Conservation (phyloP, 192 early-diverging fungal species). For the Diversispora epigaea region DNA sequence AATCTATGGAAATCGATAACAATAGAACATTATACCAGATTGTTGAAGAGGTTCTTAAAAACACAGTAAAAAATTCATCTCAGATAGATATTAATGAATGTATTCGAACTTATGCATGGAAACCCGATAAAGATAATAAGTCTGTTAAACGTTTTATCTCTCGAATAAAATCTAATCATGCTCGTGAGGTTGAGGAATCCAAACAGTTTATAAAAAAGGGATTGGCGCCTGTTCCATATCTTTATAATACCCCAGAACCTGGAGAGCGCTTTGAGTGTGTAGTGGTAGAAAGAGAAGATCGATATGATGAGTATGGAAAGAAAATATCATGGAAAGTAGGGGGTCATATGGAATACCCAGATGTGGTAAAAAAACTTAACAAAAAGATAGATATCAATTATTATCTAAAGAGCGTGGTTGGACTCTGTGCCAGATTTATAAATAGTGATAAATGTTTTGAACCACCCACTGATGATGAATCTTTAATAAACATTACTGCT, state of each 20-base stretch:
- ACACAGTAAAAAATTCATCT: background rate
- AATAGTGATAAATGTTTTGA: slow-evolving; percentile 11
- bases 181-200: background rate
- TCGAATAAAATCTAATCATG: background rate
- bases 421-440: slow-evolving; percentile 20
- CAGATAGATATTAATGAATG: background rate
- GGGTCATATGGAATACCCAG: slow-evolving; percentile 11
- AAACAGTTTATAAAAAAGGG: slow-evolving; percentile 14
- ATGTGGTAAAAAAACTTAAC: slow-evolving; percentile 24
- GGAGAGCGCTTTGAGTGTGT: slow-evolving; percentile 5
- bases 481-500: too few species aligned
- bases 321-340: slow-evolving; percentile 7
- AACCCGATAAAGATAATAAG: background rate
- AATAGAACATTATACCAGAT: too few species aligned
- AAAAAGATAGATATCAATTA: slow-evolving; percentile 24
- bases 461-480: background rate
- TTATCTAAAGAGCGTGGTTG: too few species aligned
- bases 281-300: slow-evolving; percentile 1
- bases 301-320: background rate
- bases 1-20: too few species aligned
- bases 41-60: slow-evolving; percentile 19
- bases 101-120: background rate
- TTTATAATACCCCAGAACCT: slow-evolving; percentile 11
- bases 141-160: background rate
- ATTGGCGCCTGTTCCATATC: background rate